These are phyloP conservation scores for Syncephalastrum monosporum DNA, from an alignment of 371 early-diverging fungal species.

Conservation along the genomic window DNA sequence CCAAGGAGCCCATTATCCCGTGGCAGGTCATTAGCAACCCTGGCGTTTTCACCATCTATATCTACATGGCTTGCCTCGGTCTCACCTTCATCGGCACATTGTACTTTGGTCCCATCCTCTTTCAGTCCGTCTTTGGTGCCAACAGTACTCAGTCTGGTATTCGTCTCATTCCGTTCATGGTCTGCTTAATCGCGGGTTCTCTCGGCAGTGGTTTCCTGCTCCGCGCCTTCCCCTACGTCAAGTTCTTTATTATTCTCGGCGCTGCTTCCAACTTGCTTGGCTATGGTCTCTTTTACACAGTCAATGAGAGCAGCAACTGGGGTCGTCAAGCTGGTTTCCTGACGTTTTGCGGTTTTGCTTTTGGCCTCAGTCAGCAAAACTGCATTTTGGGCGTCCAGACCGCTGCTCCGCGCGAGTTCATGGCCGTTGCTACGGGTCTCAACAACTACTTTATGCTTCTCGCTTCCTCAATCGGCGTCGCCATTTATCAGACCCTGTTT, in stretches of 20 bases:
- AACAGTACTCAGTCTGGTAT: constrained; percentile 37
- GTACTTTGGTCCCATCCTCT: constrained; percentile 70
- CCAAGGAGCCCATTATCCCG: constrained; percentile 19
- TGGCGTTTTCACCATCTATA: constrained; percentile 1
- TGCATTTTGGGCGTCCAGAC: constrained; percentile 60
- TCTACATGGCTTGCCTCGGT: constrained; percentile 57
- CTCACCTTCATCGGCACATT: constrained; percentile 66
- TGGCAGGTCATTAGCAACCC: constrained; percentile 11
- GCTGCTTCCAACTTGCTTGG: constrained; percentile 34
- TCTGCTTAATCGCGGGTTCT: constrained; percentile 37
- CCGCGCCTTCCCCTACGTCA: constrained; percentile 24
- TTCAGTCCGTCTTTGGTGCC: constrained; percentile 47
- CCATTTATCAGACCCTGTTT: constrained; percentile 36
- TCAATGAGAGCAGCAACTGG: constrained; percentile 32
- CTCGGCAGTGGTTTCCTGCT: constrained; percentile 31
- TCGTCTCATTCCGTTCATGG: constrained; percentile 46
- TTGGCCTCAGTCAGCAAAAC: constrained; percentile 68
- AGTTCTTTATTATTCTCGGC: constrained; percentile 30
- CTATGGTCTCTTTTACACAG: constrained; percentile 40
- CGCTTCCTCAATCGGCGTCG: constrained; percentile 39
- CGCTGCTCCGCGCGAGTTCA: constrained; percentile 45
- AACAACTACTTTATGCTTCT: constrained; percentile 44
- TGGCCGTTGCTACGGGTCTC: constrained; percentile 65
- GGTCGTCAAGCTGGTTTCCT: constrained; percentile 45
- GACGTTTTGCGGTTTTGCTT: constrained; percentile 46